Evolutionary conservation across 306 rosid species (phyloP), one percentile per base, ranked within the genome.

Genomic region (Trifolium dubium): DNA sequence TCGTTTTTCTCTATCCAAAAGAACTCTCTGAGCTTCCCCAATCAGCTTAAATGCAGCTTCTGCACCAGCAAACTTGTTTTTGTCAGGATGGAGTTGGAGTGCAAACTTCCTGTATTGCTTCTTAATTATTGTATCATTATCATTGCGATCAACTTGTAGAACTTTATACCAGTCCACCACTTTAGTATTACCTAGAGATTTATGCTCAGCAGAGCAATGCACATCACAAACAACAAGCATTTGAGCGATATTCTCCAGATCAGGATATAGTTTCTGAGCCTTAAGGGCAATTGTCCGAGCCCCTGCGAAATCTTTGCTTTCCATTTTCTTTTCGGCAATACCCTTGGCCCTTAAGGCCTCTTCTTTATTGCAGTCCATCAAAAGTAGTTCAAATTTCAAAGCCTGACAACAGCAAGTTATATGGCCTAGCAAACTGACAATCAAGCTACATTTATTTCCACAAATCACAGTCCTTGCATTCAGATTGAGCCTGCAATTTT

Each of bases 21-120:
- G 96, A 41, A 90, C 81, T 75, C 88, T 87, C 59, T 92, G 96
- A 58, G 99, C 97, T 82, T 94, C 96, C 34, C 92, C 92, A 43
- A 94, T 86, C 78, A 94, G 85, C 92, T 89, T 92, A 78, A 94
- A 94, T 65, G 97, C 99, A 80, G 96, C 90, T 82, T 94, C 97
- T 30, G 97, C 97, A 71, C 99, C 99, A 14, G 90, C 32, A 81
- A 87, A 94, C 69, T 92, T 92, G 86, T 94, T 94, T 85, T 94
- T 94, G 83, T 94, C 99, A 14, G 99, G 99, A 86, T 94, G 99
- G 67, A 94, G 97, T 75, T 78, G 92, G 56, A 94, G 96, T 43
- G 99, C 99, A 64, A 86, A 83, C 85, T 92, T 94, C 85, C 84
- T 90, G 79, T 85, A 94, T 47, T 94, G 99, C 81, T 88, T 94